phyloP scores from a whole-genome alignment of 2,329 filamentous ascomycete species.

The Setomelanomma holmii region DNA sequence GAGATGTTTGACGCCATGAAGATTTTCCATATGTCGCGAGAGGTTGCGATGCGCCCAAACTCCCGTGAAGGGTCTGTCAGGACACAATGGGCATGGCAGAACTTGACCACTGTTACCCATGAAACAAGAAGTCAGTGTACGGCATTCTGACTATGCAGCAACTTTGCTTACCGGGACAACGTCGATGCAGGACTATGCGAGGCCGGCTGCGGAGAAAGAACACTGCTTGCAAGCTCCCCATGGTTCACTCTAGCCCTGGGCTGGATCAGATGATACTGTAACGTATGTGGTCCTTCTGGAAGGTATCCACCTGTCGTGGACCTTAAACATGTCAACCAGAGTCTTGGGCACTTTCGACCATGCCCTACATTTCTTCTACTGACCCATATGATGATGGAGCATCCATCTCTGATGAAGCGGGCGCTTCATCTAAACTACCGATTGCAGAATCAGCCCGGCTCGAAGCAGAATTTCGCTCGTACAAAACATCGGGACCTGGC shows the following conservation, averaged over 20 bases:
- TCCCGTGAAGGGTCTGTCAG: conserved; percentile 3
- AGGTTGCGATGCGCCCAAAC: conserved; percentile 5
- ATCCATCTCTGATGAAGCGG: background rate
- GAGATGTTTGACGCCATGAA: conserved; percentile 5
- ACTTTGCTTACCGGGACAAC: background rate
- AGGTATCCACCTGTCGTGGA: too few species aligned
- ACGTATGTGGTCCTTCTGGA: background rate
- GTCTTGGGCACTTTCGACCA: too few species aligned
- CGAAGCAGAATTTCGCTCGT: background rate
- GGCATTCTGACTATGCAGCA: background rate
- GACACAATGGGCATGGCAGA: conserved; percentile 2
- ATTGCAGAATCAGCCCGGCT: background rate
- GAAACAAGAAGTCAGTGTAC: background rate
- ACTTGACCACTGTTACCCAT: background rate
- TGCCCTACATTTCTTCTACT: too few species aligned
- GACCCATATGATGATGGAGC: background rate
- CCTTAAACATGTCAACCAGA: too few species aligned
- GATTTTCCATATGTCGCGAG: conserved; percentile 5
- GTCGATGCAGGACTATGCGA: background rate
- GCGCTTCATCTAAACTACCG: background rate
- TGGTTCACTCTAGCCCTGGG: background rate
- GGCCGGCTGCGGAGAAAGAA: background rate
- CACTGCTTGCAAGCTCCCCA: background rate
- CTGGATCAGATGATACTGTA: conserved; percentile 8
- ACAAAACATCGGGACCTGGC: background rate